phyloP scores from a whole-genome alignment of 495 filamentous ascomycete species.

The Xylaria bambusicola region DNA sequence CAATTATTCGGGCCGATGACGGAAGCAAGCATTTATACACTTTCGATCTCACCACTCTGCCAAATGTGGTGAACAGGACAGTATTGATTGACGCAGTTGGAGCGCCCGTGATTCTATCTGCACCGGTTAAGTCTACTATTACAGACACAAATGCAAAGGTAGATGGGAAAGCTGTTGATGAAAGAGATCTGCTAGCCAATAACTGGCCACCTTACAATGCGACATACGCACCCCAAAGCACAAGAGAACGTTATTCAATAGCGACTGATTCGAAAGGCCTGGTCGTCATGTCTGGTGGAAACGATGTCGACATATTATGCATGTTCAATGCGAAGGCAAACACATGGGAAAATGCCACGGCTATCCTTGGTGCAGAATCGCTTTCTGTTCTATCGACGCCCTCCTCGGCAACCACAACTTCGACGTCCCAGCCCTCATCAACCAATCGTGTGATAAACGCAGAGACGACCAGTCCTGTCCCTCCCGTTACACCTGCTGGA shows the following conservation, averaged over 20 bases:
- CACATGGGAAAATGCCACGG: conserved; percentile 75
- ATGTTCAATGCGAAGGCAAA: conserved; percentile 84
- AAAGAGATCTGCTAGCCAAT: conserved; percentile 48
- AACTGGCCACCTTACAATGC: conserved; percentile 80
- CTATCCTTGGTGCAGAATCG: conserved; percentile 57
- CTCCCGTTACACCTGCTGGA: conserved; percentile 19
- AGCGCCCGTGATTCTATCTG: conserved; percentile 45
- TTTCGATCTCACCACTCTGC: conserved; percentile 74
- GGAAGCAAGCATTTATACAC: conserved; percentile 80
- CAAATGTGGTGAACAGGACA: conserved; percentile 73
- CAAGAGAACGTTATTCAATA: conserved; percentile 49
- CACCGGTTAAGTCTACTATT: conserved; percentile 31
- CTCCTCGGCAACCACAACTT: conserved; percentile 38
- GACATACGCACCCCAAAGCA: conserved; percentile 65
- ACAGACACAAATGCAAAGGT: conserved; percentile 3
- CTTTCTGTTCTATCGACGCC: conserved; percentile 37
- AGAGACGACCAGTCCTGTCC: not conserved
- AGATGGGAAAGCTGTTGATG: conserved; percentile 17
- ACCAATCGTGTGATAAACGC: conserved; percentile 17
- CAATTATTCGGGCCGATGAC: conserved; percentile 68
- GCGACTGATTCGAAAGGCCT: conserved; percentile 57
- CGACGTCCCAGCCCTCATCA: conserved; percentile 31
- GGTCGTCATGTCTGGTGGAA: conserved; percentile 78
- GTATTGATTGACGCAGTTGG: conserved; percentile 53
- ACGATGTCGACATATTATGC: conserved; percentile 61